A percentile compares a stretch with the other conserved stretches of the same genome.
These are phyloP conservation scores for Xanthoconium separans DNA, from an alignment of 1,284 basidiomycete genomes.

Conservation along the genomic window DNA sequence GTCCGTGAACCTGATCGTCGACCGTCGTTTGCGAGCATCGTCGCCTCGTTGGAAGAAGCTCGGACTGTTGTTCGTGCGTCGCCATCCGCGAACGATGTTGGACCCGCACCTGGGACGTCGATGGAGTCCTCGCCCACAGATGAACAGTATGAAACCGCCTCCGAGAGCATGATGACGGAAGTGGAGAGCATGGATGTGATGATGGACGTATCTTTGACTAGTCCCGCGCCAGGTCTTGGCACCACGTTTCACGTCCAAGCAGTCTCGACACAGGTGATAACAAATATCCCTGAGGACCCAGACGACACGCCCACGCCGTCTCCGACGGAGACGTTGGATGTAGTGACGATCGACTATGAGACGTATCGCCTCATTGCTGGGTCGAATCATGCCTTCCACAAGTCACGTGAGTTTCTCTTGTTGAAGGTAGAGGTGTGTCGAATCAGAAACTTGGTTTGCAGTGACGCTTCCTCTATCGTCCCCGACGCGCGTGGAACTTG, in stretches of 20 bases:
- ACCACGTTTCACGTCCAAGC: neutral
- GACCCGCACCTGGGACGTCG: neutral
- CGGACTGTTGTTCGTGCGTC: constrained; percentile 6
- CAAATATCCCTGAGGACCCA: constrained; percentile 8
- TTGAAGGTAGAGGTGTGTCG: neutral
- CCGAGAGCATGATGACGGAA: constrained; percentile 24
- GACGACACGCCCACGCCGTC: constrained; percentile 49
- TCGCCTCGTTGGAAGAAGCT: constrained; percentile 39
- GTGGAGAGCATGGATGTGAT: constrained; percentile 9
- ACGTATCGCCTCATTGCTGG: constrained; percentile 51
- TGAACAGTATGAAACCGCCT: constrained; percentile 28
- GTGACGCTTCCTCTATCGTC: constrained; percentile 73
- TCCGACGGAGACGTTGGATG: constrained; percentile 44
- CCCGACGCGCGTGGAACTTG: constrained; percentile 57
- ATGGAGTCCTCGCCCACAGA: constrained; percentile 24
- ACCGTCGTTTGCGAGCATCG: constrained; percentile 49
- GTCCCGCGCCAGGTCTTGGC: constrained; percentile 9
- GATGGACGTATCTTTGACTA: constrained; percentile 20
- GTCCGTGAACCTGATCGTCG: constrained; percentile 42
- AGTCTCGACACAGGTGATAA: constrained; percentile 26
- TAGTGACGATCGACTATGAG: constrained; percentile 54
- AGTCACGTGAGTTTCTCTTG: constrained; percentile 49
- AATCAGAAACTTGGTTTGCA: constrained; percentile 26
- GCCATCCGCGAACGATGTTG: neutral
- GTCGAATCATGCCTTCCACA: constrained; percentile 66